These are phyloP conservation scores for Cutaneotrichosporon cavernicola DNA, from an alignment of 1,284 basidiomycete species.

Conservation along the genomic window DNA sequence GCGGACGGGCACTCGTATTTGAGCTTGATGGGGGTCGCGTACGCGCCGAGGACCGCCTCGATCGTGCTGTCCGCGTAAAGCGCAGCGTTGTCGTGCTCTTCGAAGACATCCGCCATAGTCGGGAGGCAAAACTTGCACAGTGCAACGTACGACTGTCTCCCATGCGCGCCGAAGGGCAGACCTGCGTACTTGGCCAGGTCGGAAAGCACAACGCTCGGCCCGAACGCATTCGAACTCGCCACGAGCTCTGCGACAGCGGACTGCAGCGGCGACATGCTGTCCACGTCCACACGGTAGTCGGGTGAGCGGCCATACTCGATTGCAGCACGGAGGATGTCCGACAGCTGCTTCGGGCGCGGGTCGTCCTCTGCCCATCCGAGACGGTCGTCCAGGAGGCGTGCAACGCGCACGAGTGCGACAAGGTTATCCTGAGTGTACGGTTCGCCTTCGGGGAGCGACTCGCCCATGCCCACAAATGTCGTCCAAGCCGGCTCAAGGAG, in stretches of 20 bases:
- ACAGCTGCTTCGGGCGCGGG: constrained; percentile 66
- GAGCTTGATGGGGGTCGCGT: constrained; percentile 83
- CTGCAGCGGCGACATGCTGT: constrained; percentile 79
- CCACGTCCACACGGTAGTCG: constrained; percentile 83
- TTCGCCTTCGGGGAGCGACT: constrained; percentile 52
- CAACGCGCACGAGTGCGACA: constrained; percentile 57
- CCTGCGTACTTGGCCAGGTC: constrained; percentile 83
- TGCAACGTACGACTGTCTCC: constrained; percentile 74
- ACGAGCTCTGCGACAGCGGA: constrained; percentile 68
- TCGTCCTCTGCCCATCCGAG: constrained; percentile 40
- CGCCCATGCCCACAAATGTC: constrained; percentile 68
- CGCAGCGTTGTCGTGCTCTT: constrained; percentile 49
- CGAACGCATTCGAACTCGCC: constrained; percentile 57
- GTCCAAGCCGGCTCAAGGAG: constrained; percentile 63
- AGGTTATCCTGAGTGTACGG: constrained; percentile 85
- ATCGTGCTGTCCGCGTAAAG: constrained; percentile 79
- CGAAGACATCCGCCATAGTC: constrained; percentile 65
- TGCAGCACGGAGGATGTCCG: constrained; percentile 74
- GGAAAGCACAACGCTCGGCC: constrained; percentile 69
- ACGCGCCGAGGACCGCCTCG: constrained; percentile 77
- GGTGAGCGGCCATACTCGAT: constrained; percentile 77
- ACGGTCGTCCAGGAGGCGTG: constrained; percentile 34
- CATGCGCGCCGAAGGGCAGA: constrained; percentile 71
- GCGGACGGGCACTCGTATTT: constrained; percentile 91
- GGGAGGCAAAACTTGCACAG: constrained; percentile 85